Base-by-base conservation (phyloP, 129 eudicot genomes). In the Deinandra increscens region DNA sequence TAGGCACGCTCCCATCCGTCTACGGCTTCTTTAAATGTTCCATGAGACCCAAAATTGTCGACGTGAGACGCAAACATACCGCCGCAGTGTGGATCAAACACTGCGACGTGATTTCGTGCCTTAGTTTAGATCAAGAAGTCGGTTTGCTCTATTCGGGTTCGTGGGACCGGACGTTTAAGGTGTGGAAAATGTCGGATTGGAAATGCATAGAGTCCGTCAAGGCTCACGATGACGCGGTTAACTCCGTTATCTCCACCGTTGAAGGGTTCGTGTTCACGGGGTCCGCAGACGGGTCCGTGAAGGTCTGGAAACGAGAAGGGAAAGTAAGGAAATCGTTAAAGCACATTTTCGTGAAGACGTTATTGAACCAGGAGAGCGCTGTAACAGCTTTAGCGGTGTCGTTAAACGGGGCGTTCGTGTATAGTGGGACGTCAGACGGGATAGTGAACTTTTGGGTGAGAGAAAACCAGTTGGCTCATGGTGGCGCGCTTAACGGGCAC, bases 211-310 rank as follows among this genome's bases (percentile, higher is more conserved):
- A 93, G 18, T 86, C 98, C 1, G 94, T 91, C 0, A 82, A 79
- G 49, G 98, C 97, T 37, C 97, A 91, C n/a, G 90, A 88, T 7
- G 98, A 92, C 13, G 96, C 98, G 0, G 96, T 92, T 0, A 93
- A 93, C 81, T 86, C 97, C 1, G 91, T 93, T 4, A 88, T 89
- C 1, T 59, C 97, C 2, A 82, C 81, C 19, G 64, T 48, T 0
- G 88, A 80, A 22, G 95, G 87, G 26, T 19, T 83, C 50, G 95
- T 89, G 34, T 87, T 89, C 74, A 86, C 98, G 0, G 97, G 97
- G 0, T 93, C 97, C 0, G 98, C 98, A 0, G 98, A 93, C 19
- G 98, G 98, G 23, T 84, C 90, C 0, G 96, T 93, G 9, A 93
- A 93, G 64, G 98, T 81, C 0, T 93, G 98, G 98, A 84, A 66